Evolutionary conservation across 2,329 filamentous ascomycete genomes (phyloP), one percentile per base, ranked within the genome.

Genomic region (Lasiodiplodia gonubiensis): DNA sequence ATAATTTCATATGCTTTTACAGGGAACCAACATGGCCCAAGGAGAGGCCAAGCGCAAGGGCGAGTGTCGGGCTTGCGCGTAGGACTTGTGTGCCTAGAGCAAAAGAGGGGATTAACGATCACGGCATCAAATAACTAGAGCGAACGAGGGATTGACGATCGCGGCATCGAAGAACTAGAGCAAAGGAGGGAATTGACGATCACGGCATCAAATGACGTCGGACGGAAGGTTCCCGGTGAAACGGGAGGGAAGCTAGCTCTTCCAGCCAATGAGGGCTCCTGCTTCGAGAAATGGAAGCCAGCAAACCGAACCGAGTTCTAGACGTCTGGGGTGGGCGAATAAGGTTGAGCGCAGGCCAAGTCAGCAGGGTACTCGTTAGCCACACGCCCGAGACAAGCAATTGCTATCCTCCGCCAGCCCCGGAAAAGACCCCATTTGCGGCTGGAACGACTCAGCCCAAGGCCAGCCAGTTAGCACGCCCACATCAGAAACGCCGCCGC

Each of bases 161-260:
- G 48, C 46, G 21, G 39, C 55, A 25, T 35, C 7, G 23, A 27
- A 51, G n/a, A n/a, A n/a, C n/a, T n/a, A n/a, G n/a, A n/a, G n/a
- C n/a, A n/a, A n/a, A n/a, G n/a, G n/a, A n/a, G n/a, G n/a, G n/a
- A n/a, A 33, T 33, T 33, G 55, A 30, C 11, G 39, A 60, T 21
- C 55, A 60, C 46, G 21, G 39, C 55, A 25, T 35, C 7, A 25
- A 27, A 51, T 63, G 59, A 63, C 59, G 59, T 63, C 37, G 59
- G 49, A 30, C 59, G 59, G 59, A 21, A 51, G 37, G 59, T 51
- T 63, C 46, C 59, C 35, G 42, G n/a, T 63, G 59, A 63, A 63
- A 63, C 59, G 37, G n/a, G 12, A 16, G n/a, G 30, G 46, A 30
- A n/a, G 39, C 16, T 14, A 25, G 55, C 39, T 60, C 39, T 25